These are phyloP conservation scores for Erodium maritimum DNA, from an alignment of 345 rosid species.

Conservation along the genomic window DNA sequence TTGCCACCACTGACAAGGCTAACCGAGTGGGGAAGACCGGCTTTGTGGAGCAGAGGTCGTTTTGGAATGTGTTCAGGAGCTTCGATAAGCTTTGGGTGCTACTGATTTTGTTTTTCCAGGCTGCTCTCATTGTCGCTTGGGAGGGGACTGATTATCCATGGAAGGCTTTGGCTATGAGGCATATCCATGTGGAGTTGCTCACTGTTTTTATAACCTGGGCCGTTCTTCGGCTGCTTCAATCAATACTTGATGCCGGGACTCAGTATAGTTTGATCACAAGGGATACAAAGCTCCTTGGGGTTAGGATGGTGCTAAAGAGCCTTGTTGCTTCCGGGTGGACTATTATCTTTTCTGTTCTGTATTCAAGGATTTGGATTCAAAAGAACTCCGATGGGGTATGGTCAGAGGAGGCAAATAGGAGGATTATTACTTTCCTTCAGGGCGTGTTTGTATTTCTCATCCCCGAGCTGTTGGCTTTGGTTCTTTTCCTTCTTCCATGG, in stretches of 20 bases:
- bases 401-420: slow-evolving; percentile 49
- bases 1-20: slow-evolving; percentile 21
- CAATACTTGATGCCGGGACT: slow-evolving; percentile 73
- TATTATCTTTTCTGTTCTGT: slow-evolving; percentile 61
- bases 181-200: slow-evolving; percentile 56
- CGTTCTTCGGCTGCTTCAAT: slow-evolving; percentile 53
- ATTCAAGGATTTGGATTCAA: slow-evolving; percentile 70
- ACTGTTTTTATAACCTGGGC: slow-evolving; percentile 82
- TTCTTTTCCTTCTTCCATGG: slow-evolving; percentile 72
- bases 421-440: slow-evolving; percentile 52
- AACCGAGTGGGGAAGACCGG: slow-evolving; percentile 69
- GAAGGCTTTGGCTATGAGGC: slow-evolving; percentile 42
- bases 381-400: slow-evolving; percentile 46
- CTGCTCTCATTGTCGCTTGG: slow-evolving; percentile 73
- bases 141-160: slow-evolving; percentile 24
- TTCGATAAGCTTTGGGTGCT: slow-evolving; percentile 73
- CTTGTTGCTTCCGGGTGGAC: slow-evolving; percentile 59
- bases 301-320: slow-evolving; percentile 70
- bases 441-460: slow-evolving; percentile 46
- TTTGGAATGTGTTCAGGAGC: slow-evolving; percentile 71
- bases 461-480: slow-evolving; percentile 69
- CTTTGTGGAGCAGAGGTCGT: slow-evolving; percentile 84
- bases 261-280: slow-evolving; percentile 75
- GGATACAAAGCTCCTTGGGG: slow-evolving; percentile 45
- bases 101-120: slow-evolving; percentile 66